Conservation (phyloP, 352 stramenopile genomes). For the Phytopythium helicoides region DNA sequence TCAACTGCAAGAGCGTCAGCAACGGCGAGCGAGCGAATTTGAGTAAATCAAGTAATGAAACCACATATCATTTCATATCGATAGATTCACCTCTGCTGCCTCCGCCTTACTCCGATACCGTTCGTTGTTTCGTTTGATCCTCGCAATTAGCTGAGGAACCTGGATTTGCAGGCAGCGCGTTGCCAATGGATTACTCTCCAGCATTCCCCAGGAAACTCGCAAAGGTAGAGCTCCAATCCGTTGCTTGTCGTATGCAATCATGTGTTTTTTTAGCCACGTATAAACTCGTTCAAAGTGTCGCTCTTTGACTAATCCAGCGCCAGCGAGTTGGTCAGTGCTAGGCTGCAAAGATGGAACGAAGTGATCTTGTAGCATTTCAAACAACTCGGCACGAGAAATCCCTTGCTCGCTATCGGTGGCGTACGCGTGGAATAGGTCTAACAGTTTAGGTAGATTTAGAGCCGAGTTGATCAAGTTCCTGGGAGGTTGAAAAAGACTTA, state of each 20-base stretch:
- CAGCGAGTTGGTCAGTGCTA: too few relatives aligned
- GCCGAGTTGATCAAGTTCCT: too few relatives aligned
- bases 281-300: slow-evolving; percentile 65
- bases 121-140: slow-evolving; percentile 42
- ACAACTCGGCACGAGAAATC: slow-evolving; percentile 51
- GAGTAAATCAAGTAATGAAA: neutral
- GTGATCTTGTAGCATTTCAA: slow-evolving; percentile 59
- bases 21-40: neutral
- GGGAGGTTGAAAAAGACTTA: slow-evolving; percentile 15
- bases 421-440: slow-evolving; percentile 62
- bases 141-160: slow-evolving; percentile 35
- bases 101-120: slow-evolving; percentile 41
- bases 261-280: slow-evolving; percentile 74
- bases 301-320: neutral
- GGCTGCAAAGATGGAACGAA: slow-evolving; percentile 7
- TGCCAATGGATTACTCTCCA: slow-evolving; percentile 37
- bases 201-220: slow-evolving; percentile 36
- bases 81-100: slow-evolving; percentile 19
- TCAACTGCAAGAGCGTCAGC: slow-evolving; percentile 14
- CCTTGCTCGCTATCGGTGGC: slow-evolving; percentile 46
- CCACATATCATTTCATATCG: slow-evolving; percentile 5
- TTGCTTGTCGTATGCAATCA: slow-evolving; percentile 39
- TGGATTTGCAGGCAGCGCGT: slow-evolving; percentile 48
- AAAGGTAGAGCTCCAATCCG: slow-evolving; percentile 36
- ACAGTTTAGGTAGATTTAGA: too few relatives aligned